Evolutionary conservation across 768 basidiomycete genomes (phyloP).

Genomic region (Termitomyces sp.): DNA sequence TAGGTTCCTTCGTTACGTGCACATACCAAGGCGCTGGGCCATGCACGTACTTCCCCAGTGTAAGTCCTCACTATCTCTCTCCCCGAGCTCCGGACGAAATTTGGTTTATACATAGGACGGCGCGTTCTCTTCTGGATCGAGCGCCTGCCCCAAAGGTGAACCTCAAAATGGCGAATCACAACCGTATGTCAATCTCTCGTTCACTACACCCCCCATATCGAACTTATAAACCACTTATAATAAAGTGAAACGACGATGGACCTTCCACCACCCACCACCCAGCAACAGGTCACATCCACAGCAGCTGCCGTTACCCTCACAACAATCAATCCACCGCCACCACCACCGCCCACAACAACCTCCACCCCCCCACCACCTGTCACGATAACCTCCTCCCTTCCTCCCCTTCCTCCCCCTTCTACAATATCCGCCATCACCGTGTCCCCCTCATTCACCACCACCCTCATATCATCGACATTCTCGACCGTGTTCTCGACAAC

Average conservation of each 20-base stretch:
- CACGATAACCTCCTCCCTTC: not conserved
- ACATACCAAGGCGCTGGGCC: conserved; percentile 5
- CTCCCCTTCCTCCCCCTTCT: not conserved
- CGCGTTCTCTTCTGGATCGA: conserved; percentile 10
- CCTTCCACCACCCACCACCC: not conserved
- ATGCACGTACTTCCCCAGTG: conserved; percentile 7
- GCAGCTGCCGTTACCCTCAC: not conserved
- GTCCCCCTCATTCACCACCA: not conserved
- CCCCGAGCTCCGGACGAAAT: not conserved
- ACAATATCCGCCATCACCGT: not conserved
- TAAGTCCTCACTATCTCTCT: not conserved
- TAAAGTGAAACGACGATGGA: not conserved
- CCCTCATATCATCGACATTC: not conserved
- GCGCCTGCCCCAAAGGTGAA: conserved; percentile 1
- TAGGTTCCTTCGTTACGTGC: conserved; percentile 6
- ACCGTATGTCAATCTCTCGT: not conserved
- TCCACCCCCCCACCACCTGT: not conserved
- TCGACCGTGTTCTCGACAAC: not conserved
- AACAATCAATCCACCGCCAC: not conserved
- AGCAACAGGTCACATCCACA: too few species aligned
- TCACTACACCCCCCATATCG: too few species aligned
- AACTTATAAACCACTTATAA: not conserved
- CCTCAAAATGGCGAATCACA: not conserved
- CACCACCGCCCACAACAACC: not conserved
- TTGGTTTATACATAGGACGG: conserved; percentile 5